Percentiles rank a stretch among this genome's conserved stretches.
Conservation (phyloP, 257 asterid species). For the Pogostemon cablin region DNA sequence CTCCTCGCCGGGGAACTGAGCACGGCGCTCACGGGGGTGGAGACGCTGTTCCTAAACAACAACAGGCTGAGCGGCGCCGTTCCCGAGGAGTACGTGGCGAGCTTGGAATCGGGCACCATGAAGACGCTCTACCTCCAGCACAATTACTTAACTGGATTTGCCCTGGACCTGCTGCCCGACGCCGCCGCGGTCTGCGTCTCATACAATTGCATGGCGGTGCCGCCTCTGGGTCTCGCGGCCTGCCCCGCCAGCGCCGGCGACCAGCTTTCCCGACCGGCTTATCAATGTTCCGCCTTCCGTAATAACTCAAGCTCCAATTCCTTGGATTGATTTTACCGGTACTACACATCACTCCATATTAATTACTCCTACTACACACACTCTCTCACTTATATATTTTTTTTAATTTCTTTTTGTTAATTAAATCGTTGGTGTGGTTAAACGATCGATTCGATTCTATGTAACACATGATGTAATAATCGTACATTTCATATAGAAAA, state of each 20-base stretch:
- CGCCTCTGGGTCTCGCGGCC: constrained; percentile 50
- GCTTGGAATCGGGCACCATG: constrained; percentile 50
- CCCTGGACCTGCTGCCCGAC: constrained; percentile 53
- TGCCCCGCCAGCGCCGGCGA: constrained; percentile 75
- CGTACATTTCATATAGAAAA: neutral
- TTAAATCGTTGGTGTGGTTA: neutral
- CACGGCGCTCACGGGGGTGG: constrained; percentile 49
- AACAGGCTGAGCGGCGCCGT: constrained; percentile 61
- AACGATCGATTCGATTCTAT: constrained; percentile 6
- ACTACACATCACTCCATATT: neutral
- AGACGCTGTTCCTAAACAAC: constrained; percentile 65
- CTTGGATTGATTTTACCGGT: constrained; percentile 26
- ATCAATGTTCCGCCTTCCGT: constrained; percentile 57
- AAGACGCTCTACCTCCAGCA: constrained; percentile 74
- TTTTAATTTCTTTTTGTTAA: neutral
- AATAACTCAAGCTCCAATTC: constrained; percentile 26
- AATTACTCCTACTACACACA: neutral
- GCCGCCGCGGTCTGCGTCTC: constrained; percentile 65
- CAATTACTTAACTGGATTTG: constrained; percentile 61
- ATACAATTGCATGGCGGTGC: constrained; percentile 66
- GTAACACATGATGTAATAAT: constrained; percentile 32
- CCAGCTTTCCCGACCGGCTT: constrained; percentile 61
- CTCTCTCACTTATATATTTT: neutral
- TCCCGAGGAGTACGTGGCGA: constrained; percentile 57
- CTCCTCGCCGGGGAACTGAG: constrained; percentile 54